These are phyloP conservation scores for Lasiosphaeria miniovina DNA, from an alignment of 495 filamentous ascomycete genomes.

Conservation along the genomic window DNA sequence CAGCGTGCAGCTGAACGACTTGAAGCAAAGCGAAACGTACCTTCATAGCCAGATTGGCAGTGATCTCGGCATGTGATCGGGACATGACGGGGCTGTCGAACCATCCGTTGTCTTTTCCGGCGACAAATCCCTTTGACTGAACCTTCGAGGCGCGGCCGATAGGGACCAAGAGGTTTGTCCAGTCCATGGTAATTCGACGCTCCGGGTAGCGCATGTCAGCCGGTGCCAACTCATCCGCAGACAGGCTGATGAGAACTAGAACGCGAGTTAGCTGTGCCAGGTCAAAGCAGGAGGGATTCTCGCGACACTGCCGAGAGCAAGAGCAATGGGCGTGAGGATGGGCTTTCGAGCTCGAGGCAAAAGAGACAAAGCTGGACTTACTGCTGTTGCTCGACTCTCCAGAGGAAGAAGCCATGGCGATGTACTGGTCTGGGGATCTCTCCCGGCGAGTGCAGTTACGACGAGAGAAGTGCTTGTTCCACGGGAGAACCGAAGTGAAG, in stretches of 20 bases:
- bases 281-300: neutral
- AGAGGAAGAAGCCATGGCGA: constrained; percentile 1
- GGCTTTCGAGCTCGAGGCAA: neutral
- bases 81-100: constrained; percentile 84
- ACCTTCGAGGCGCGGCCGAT: constrained; percentile 43
- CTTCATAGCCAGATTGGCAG: constrained; percentile 39
- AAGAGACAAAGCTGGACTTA: constrained; percentile 1
- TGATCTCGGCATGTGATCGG: constrained; percentile 66
- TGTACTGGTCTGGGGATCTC: neutral
- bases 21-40: constrained; percentile 30
- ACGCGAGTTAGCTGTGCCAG: constrained; percentile 2
- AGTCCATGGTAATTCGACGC: constrained; percentile 32
- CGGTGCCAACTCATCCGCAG: neutral
- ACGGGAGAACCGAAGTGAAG: constrained; percentile 1
- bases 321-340: neutral
- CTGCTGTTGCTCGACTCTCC: neutral
- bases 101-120: constrained; percentile 58
- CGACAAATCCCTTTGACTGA: constrained; percentile 36
- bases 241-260: constrained; percentile 18
- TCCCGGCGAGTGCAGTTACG: too few species aligned
- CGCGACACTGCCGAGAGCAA: neutral
- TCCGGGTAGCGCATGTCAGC: constrained; percentile 10
- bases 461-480: too few species aligned
- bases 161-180: constrained; percentile 18
- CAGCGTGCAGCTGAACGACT: neutral